Percentiles rank a stretch among this genome's conserved stretches.
phyloP scores from a whole-genome alignment of 805 yeast genomes.

The Candida krabiensis region DNA sequence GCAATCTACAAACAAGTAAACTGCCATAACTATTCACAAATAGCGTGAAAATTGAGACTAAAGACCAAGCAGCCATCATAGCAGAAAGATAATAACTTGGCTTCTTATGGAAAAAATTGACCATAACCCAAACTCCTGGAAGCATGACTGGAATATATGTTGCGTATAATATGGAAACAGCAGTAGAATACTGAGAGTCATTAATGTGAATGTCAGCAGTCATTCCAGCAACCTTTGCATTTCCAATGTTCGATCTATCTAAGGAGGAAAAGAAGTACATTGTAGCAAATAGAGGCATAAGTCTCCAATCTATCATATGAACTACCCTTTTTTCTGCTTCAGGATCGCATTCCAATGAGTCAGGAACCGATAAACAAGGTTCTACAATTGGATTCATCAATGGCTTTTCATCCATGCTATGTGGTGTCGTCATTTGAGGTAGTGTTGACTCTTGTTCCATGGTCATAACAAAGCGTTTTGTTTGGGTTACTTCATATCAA shows the following conservation, averaged over 20 bases:
- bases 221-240: slow-evolving; percentile 56
- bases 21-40: slow-evolving; percentile 56
- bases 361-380: no score
- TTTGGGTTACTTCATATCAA: no score
- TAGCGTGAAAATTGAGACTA: slow-evolving; percentile 42
- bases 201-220: slow-evolving; percentile 38
- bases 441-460: no score
- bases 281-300: slow-evolving; percentile 43
- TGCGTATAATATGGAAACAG: slow-evolving; percentile 46
- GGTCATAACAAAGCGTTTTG: no score
- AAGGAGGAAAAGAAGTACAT: slow-evolving; percentile 47
- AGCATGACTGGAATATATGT: slow-evolving; percentile 45
- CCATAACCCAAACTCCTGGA: slow-evolving; percentile 37
- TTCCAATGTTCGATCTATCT: slow-evolving; percentile 60
- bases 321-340: slow-evolving; percentile 33
- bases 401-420: no score
- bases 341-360: no score
- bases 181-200: slow-evolving; percentile 41
- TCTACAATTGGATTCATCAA: no score
- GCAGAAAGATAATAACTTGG: slow-evolving; percentile 31
- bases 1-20: slow-evolving; percentile 60
- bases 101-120: slow-evolving; percentile 32
- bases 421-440: no score
- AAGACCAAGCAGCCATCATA: slow-evolving; percentile 37
- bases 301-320: slow-evolving; percentile 41